Evolutionary conservation across 2,329 filamentous ascomycete species (phyloP), one percentile per base, ranked within the genome.

Genomic region (Fusarium lyarnte): DNA sequence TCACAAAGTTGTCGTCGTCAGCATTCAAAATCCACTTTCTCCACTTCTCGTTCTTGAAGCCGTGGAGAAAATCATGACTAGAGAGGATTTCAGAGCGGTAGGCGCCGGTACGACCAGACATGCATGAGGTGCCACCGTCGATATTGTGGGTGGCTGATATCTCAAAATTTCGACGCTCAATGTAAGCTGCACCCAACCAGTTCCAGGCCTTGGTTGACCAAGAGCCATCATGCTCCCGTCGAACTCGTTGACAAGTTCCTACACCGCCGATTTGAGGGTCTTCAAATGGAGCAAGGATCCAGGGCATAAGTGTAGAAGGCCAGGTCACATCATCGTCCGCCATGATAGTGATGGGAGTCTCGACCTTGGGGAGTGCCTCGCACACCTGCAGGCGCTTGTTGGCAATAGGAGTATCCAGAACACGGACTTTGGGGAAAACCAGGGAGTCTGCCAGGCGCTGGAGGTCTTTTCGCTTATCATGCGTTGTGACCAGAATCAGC

Each of bases 1-100:
- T 98, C 76, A 98, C 94, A 84, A 98, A 98, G 84, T 98, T 98
- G 86, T 98, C 95, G 81, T 98, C 95, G 82, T 98, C 95, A 31
- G 95, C 94, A 79, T 98, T 98, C 69, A 98, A 88, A 78, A 95
- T 95, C 83, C 92, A 97, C 77, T 92, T 91, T 53, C 92, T 89
- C 94, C 94, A 97, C 76, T 92, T 92, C 84, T 98, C 95, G 61
- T 95, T 94, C 74, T 93, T 95, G 85, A 98, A 98, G 49, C 92
- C 93, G 73, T 95, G 89, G 45, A 94, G 91, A 82, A 98, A 98
- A 58, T 92, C 90, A 66, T 92, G 90, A 80, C 95, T 94, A 77
- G 94, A 91, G 31, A 98, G 86, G 72, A 98, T 98, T 79, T 93
- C 90, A 14, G 94, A 94, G 52, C 94, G 92, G 84, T 98, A 98